Conservation (phyloP, 2,329 filamentous ascomycete genomes). For the Epichloe amarillans region DNA sequence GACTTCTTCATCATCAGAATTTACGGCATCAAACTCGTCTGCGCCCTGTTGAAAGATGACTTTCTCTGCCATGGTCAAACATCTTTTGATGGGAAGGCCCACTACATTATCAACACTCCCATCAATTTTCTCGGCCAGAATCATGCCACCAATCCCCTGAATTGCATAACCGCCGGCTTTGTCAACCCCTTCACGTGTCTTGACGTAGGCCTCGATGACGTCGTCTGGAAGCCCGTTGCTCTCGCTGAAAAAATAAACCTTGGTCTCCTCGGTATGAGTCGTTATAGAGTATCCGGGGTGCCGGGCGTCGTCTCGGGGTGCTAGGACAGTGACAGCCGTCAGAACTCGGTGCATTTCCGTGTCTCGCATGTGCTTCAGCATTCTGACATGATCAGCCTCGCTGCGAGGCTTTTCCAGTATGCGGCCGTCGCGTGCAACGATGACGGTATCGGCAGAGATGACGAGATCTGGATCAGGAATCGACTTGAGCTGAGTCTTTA, state of each 20-base stretch:
- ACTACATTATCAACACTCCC: constrained; percentile 91
- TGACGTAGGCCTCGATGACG: constrained; percentile 64
- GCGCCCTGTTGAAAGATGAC: constrained; percentile 65
- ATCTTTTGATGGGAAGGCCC: constrained; percentile 69
- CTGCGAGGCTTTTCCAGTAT: constrained; percentile 85
- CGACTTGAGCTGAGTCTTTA: constrained; percentile 29
- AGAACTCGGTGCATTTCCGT: constrained; percentile 66
- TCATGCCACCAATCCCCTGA: constrained; percentile 74
- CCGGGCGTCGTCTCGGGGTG: constrained; percentile 64
- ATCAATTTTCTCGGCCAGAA: constrained; percentile 80
- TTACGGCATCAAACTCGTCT: constrained; percentile 38
- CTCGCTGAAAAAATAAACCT: constrained; percentile 75
- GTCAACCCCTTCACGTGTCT: constrained; percentile 81
- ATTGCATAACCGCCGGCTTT: constrained; percentile 95
- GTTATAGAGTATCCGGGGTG: constrained; percentile 79
- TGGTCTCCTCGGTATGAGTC: constrained; percentile 77
- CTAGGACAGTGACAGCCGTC: constrained; percentile 74
- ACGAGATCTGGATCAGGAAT: constrained; percentile 66
- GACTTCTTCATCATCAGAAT: constrained; percentile 29
- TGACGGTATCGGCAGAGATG: constrained; percentile 81
- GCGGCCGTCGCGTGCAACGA: constrained; percentile 59
- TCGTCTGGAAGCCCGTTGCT: constrained; percentile 54
- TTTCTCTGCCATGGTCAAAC: constrained; percentile 72
- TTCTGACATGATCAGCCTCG: constrained; percentile 68
- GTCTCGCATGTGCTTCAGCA: constrained; percentile 73